Evolutionary conservation across 1,284 basidiomycete species (phyloP), one percentile per base, ranked within the genome.

Genomic region (Xanthoconium separans): DNA sequence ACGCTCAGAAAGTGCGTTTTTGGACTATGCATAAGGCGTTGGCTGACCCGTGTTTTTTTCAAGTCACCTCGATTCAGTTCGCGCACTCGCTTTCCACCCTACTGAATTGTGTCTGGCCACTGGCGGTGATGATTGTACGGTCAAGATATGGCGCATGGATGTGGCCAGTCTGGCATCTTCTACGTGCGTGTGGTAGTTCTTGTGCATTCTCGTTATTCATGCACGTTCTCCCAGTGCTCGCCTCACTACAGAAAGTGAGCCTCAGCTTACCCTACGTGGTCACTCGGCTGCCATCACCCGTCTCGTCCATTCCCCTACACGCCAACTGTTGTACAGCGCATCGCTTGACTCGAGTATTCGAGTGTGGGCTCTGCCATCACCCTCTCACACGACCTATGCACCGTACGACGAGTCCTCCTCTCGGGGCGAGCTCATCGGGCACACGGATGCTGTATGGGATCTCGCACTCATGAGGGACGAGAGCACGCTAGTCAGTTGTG

Each of bases 401-500:
- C 87, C 93, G 0, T 94, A 91, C 68, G 94, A 98, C 62, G 81
- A 89, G 49, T 84, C 85, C 3, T 80, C 86, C 18, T 80, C 85
- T 37, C 79, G 90, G 37, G 90, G 89, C 34, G 87, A 89, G 58
- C 82, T 98, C 30, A 84, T 95, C 37, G 95, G 94, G 2, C 93
- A 97, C 68, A 92, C 93, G 1, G 94, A 98, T 69, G 92, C 92
- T 4, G 90, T 98, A 12, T 98, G 96, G 95, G 95, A 95, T 67
- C 75, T 98, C 47, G 88, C 90, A 24, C 82, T 90, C 36, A 84
- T 84, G 36, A 77, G 85, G 57, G 87, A 88, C 62, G 87, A 89
- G 71, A 83, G 83, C 53, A 84, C 89, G 24, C 79, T 99, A 29
- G 91, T 95, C 49, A 93, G 90, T 60, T 94, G 91, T 64, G 89